Conservation (phyloP, 768 basidiomycete genomes). For the Sporobolomyces roseus region DNA sequence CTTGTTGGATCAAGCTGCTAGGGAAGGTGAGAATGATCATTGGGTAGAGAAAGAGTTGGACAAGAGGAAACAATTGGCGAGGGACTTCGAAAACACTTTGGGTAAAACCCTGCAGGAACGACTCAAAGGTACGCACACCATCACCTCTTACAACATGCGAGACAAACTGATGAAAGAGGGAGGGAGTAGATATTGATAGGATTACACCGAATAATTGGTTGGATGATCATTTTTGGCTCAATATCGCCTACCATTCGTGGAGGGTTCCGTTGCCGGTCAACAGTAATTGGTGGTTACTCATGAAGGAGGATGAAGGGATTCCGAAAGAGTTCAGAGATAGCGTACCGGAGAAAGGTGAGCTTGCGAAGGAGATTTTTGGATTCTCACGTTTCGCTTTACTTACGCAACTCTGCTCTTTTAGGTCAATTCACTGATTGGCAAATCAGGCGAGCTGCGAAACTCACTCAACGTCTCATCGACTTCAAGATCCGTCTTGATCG, state of each 20-base stretch:
- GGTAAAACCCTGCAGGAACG: conserved; percentile 68
- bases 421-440: conserved; percentile 70
- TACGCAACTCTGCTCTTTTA: not conserved
- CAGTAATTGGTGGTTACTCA: conserved; percentile 94
- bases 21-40: conserved; percentile 44
- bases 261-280: conserved; percentile 77
- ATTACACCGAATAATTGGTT: conserved; percentile 87
- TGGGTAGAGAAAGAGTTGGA: conserved; percentile 56
- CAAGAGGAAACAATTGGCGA: conserved; percentile 59
- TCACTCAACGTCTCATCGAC: conserved; percentile 65
- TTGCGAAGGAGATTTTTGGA: not conserved
- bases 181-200: conserved; percentile 65
- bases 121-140: conserved; percentile 60
- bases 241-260: conserved; percentile 83
- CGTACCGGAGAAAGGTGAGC: conserved; percentile 31
- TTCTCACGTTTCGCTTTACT: not conserved
- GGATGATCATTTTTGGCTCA: conserved; percentile 85
- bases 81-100: conserved; percentile 64
- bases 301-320: conserved; percentile 66
- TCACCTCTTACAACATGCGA: not conserved
- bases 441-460: conserved; percentile 75
- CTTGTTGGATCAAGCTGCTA: conserved; percentile 67
- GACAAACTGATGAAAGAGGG: not conserved
- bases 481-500: conserved; percentile 57
- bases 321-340: conserved; percentile 50